A percentile compares a stretch with the other conserved stretches of the same genome.
These are phyloP conservation scores for Clavariopsis aquatica DNA, from an alignment of 495 filamentous ascomycete genomes.

Conservation along the genomic window DNA sequence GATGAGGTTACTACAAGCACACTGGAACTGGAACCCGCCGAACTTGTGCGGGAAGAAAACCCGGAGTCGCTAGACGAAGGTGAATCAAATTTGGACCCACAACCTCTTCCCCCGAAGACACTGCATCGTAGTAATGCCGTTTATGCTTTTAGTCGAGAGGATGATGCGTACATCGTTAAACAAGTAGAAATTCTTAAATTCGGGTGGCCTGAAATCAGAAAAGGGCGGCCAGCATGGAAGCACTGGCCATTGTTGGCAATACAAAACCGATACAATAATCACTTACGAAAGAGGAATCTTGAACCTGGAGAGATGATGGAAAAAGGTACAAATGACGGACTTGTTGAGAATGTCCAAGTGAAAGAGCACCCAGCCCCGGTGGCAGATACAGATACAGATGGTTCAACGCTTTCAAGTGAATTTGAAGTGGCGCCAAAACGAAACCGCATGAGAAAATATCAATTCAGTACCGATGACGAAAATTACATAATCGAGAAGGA, in stretches of 20 bases:
- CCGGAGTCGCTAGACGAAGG: too few relatives aligned
- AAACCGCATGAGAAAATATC: not conserved
- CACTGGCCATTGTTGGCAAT: not conserved
- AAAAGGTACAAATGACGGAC: too few relatives aligned
- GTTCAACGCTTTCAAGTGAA: not conserved
- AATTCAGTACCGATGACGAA: conserved; percentile 13
- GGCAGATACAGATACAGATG: too few relatives aligned
- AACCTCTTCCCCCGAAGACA: too few relatives aligned
- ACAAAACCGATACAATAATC: not conserved
- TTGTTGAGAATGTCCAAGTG: too few relatives aligned
- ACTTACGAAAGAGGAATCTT: not conserved
- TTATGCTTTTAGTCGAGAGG: conserved; percentile 5
- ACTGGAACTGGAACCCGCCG: too few relatives aligned
- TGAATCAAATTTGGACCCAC: too few relatives aligned
- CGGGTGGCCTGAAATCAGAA: not conserved
- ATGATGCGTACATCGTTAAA: conserved; percentile 8
- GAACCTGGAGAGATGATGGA: too few relatives aligned
- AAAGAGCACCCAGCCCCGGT: too few relatives aligned
- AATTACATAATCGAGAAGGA: conserved; percentile 9
- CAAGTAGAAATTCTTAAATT: not conserved
- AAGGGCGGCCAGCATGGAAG: not conserved
- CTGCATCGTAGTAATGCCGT: not conserved
- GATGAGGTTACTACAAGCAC: too few relatives aligned
- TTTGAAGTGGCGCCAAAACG: not conserved
- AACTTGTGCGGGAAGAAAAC: too few relatives aligned